phyloP scores from a whole-genome alignment of 139 green algal genomes.

The Volvox reticuliferus region DNA sequence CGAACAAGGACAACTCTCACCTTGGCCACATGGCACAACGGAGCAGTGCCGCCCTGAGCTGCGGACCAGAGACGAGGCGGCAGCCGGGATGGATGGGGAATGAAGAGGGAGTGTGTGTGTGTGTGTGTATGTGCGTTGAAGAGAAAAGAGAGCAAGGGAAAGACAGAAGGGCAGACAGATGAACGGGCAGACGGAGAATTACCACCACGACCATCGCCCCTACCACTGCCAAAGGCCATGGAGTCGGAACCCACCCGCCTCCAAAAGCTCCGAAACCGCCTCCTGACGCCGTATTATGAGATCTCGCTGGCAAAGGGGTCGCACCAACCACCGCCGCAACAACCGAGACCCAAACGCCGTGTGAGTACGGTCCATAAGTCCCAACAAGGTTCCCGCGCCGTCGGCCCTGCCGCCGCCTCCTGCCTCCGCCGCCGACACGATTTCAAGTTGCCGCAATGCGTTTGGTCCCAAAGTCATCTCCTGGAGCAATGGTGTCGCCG shows the following conservation, averaged over 20 bases:
- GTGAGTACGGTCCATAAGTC: conserved; percentile 84
- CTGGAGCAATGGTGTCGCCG: background rate
- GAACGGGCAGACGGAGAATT: background rate
- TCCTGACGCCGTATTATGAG: conserved; percentile 78
- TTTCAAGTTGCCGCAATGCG: conserved; percentile 75
- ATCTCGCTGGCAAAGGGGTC: conserved; percentile 64
- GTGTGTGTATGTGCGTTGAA: no score
- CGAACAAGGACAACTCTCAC: background rate
- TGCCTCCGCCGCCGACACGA: conserved; percentile 46
- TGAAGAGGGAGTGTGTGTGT: no score
- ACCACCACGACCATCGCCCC: background rate
- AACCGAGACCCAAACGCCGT: conserved; percentile 79
- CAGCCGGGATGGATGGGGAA: no score
- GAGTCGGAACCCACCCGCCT: conserved; percentile 13
- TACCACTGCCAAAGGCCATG: no score
- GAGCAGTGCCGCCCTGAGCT: background rate
- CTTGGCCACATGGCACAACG: conserved; percentile 21
- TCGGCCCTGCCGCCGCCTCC: background rate
- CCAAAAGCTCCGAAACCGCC: conserved; percentile 83
- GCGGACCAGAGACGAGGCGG: background rate
- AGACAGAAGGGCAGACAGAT: background rate
- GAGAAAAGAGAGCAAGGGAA: background rate
- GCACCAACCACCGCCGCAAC: conserved; percentile 83
- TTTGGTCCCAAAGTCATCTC: conserved; percentile 74
- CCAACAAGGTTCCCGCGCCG: conserved; percentile 80